Evolutionary conservation across 1,284 basidiomycete genomes (phyloP).

Genomic region (Fomitopsis palustris): DNA sequence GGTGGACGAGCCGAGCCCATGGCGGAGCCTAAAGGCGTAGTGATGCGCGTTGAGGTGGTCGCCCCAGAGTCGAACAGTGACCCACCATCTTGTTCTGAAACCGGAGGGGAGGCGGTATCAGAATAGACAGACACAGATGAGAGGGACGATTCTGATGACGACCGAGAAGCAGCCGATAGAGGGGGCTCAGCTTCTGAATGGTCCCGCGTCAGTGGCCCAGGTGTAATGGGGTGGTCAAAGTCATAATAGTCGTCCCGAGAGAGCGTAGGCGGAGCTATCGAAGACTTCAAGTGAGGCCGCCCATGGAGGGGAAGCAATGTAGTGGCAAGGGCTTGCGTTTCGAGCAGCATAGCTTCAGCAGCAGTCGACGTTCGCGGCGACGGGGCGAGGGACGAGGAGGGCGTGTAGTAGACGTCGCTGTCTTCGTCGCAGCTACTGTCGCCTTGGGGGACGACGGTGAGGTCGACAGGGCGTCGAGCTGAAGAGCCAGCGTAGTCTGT

Average conservation of each 20-base stretch:
- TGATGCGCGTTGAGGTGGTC: conserved; percentile 24
- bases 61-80: conserved; percentile 26
- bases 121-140: conserved; percentile 30
- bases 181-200: neutral
- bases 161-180: conserved; percentile 14
- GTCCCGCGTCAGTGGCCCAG: conserved; percentile 16
- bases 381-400: conserved; percentile 38
- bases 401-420: conserved; percentile 49
- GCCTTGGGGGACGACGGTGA: conserved; percentile 13
- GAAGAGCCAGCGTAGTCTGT: conserved; percentile 11
- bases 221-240: neutral
- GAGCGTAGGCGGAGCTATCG: conserved; percentile 7
- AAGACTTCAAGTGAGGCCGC: conserved; percentile 7
- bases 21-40: conserved; percentile 24
- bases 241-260: conserved; percentile 12
- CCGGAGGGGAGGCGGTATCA: conserved; percentile 31
- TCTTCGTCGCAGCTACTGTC: conserved; percentile 34
- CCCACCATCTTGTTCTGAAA: conserved; percentile 25
- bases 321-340: conserved; percentile 26
- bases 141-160: conserved; percentile 28
- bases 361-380: conserved; percentile 39
- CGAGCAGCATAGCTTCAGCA: conserved; percentile 32
- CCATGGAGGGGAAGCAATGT: conserved; percentile 20
- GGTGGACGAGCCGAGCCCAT: conserved; percentile 6
- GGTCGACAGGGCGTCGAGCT: conserved; percentile 8